Evolutionary conservation across 176 grass and related monocot genomes (phyloP).

Genomic region (Panicum miliaceum): DNA sequence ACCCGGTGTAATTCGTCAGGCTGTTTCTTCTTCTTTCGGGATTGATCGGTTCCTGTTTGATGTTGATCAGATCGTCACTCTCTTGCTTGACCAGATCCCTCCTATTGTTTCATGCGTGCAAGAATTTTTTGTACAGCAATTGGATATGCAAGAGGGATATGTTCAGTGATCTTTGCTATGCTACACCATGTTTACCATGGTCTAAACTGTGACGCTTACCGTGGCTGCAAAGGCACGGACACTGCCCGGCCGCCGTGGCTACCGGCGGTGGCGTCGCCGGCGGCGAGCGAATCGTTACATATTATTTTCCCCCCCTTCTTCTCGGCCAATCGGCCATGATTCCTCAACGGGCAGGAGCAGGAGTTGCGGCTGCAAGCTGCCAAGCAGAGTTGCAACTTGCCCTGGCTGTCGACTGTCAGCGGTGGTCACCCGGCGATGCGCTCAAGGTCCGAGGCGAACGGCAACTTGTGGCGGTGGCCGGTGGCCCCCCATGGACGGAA

Average conservation of each 20-base stretch:
- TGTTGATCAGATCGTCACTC: constrained; percentile 16
- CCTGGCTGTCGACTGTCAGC: neutral
- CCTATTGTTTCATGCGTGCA: constrained; percentile 45
- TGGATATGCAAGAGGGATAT: constrained; percentile 26
- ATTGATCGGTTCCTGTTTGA: constrained; percentile 28
- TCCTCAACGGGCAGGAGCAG: neutral
- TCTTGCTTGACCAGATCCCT: constrained; percentile 24
- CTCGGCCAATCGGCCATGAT: neutral
- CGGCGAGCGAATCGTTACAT: neutral
- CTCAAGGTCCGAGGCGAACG: neutral
- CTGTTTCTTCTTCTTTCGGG: neutral
- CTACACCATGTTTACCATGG: neutral
- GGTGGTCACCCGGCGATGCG: constrained; percentile 19
- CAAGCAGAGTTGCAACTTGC: neutral
- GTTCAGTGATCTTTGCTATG: neutral
- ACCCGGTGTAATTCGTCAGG: constrained; percentile 14
- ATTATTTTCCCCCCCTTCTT: neutral
- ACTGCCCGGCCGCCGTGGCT: neutral
- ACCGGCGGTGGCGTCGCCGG: neutral
- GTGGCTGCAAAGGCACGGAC: neutral
- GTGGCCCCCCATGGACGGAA: neutral
- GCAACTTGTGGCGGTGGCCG: neutral
- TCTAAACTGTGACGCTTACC: neutral
- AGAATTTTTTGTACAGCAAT: constrained; percentile 53
- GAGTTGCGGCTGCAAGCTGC: neutral